Evolutionary conservation across 805 yeast genomes (phyloP).

Genomic region (Lipomyces orientalis): DNA sequence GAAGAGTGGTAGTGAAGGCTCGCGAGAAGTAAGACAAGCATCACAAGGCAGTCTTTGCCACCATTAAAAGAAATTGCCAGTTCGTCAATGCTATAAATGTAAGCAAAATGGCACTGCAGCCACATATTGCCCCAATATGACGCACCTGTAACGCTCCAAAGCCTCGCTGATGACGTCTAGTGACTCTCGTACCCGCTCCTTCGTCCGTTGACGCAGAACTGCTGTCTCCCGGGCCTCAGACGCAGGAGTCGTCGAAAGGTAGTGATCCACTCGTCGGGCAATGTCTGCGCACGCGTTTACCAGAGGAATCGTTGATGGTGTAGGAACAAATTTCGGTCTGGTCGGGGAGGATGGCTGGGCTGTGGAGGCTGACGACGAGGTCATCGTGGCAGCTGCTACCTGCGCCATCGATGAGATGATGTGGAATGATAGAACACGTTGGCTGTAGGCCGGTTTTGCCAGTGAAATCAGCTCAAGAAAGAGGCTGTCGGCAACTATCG

Average conservation of each 20-base stretch:
- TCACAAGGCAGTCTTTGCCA: slow-evolving; percentile 94
- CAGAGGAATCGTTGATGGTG: slow-evolving; percentile 32
- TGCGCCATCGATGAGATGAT: not conserved
- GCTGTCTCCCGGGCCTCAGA: slow-evolving; percentile 13
- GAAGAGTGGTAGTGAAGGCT: slow-evolving; percentile 47
- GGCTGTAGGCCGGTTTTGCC: not conserved
- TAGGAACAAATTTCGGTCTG: slow-evolving; percentile 20
- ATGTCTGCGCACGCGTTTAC: slow-evolving; percentile 29
- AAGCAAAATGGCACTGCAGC: not conserved
- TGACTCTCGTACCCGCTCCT: slow-evolving; percentile 40
- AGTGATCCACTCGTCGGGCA: slow-evolving; percentile 28
- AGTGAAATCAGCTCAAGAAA: not conserved
- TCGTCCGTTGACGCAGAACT: slow-evolving; percentile 30
- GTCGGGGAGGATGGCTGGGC: not conserved
- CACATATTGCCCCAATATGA: not conserved
- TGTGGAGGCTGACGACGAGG: slow-evolving; percentile 6
- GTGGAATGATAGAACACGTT: not conserved
- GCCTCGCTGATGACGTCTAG: slow-evolving; percentile 43
- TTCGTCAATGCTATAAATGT: slow-evolving; percentile 47
- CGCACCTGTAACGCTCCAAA: slow-evolving; percentile 39
- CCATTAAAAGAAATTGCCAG: slow-evolving; percentile 90
- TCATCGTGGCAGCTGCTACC: slow-evolving; percentile 3
- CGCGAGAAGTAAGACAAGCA: slow-evolving; percentile 76
- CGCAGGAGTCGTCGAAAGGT: slow-evolving; percentile 9
- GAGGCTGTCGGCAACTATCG: not conserved